These are phyloP conservation scores for Sorghum bicolor DNA, from an alignment of 176 grass and related monocot species.

Conservation along the genomic window Sorghum_bicolor_NCBIv3 NC_012875.2:53518501-53519000, in stretches of 20 bases:
- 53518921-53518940: conserved; percentile 22
- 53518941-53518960: conserved; percentile 5
- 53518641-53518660: no score
- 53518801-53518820: neutral
- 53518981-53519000: neutral
- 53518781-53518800: no score
- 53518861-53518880: neutral
- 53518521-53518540: no score
- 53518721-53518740: neutral
- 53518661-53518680: neutral
- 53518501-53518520: no score
- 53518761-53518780: neutral
- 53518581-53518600: no score
- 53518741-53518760: neutral
- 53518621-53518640: no score
- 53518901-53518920: neutral
- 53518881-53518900: neutral
- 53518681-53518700: neutral
- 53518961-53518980: neutral
- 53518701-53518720: neutral
- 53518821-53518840: neutral
- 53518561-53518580: neutral
- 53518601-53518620: neutral
- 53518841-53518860: neutral
- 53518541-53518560: neutral